Evolutionary conservation across 75 land plant genomes (phyloP).

Genomic region (Pinus albicaulis): DNA sequence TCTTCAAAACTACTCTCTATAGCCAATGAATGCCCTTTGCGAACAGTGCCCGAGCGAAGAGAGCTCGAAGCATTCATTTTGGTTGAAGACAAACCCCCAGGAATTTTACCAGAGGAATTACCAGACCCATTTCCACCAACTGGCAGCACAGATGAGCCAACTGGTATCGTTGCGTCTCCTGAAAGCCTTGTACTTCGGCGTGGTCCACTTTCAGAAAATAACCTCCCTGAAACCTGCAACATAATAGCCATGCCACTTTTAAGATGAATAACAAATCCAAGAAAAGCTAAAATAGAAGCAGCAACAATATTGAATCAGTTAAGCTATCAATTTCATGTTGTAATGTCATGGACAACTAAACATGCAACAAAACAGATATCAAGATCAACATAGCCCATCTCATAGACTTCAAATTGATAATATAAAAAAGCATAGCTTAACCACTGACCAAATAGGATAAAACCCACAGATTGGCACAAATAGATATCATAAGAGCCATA

Average conservation of each 20-base stretch:
- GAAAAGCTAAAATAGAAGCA: not conserved
- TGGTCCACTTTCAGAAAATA: slow-evolving; percentile 16
- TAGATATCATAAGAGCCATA: not conserved
- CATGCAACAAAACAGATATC: not conserved
- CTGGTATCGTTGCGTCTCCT: slow-evolving; percentile 50
- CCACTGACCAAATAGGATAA: not conserved
- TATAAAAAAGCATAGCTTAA: slow-evolving; percentile 2
- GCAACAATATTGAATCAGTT: not conserved
- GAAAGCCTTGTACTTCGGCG: slow-evolving; percentile 47
- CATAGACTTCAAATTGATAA: slow-evolving; percentile 21
- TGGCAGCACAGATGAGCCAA: slow-evolving; percentile 20
- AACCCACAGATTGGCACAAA: not conserved
- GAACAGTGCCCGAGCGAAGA: slow-evolving; percentile 52
- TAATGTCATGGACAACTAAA: not conserved
- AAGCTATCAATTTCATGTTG: not conserved
- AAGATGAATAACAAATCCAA: not conserved
- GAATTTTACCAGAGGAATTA: slow-evolving; percentile 40
- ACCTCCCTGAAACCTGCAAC: slow-evolving; percentile 8
- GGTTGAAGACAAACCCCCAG: slow-evolving; percentile 35
- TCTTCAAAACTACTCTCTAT: slow-evolving; percentile 61
- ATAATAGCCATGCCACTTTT: not conserved
- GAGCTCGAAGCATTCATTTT: slow-evolving; percentile 30
- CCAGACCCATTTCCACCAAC: slow-evolving; percentile 57
- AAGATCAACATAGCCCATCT: not conserved
- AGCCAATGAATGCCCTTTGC: slow-evolving; percentile 57